Base-by-base conservation (phyloP, 345 rosid species). In the Geranium brycei region DNA sequence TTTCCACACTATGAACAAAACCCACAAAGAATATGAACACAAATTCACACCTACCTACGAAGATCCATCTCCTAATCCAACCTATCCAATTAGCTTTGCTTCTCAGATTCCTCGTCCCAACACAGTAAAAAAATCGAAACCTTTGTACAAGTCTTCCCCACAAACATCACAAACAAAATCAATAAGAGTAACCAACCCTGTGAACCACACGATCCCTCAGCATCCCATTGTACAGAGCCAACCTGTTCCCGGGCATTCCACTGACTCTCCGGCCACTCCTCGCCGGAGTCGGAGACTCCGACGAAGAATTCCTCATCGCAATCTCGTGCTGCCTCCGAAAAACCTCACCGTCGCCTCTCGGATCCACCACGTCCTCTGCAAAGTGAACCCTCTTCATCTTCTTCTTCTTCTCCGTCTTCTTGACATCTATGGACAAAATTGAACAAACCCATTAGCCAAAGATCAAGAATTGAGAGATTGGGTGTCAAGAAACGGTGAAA, bases 191-290 rank as follows among this genome's bases (percentile, higher is more conserved):
- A 51, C 81, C 73, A 67, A 79, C 41, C 63, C 89, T 80, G 3
- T 79, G 84, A 53, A 72, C 68, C 64, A 57, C 73, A 38, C 88
- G 95, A 75, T 87, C 95, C 30, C 81, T 78, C 5, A 85, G 76
- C 59, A 83, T 83, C 13, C 87, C 95, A 62, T 75, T 77, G 76
- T 85, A 87, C 12, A 87, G 87, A 59, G 88, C 95, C 59, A 69
- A 61, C 71, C 91, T 81, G 59, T 87, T 85, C 17, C 75, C 87
- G n/a, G 88, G 88, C 81, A 85, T 83, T 77, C 71, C 77, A 31
- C 74, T 69, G 17, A 18, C 71, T 47, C 63, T 61, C 18, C 16
- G 38, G 5, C 67, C 67, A 6, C 3, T 64, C 19, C 67, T 71
- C 72, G 63, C 73, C 19, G 61, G 59, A 56, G 66, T 66, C 19